Conservation (phyloP, 2,329 filamentous ascomycete species). For the Diaporthe sp. region DNA sequence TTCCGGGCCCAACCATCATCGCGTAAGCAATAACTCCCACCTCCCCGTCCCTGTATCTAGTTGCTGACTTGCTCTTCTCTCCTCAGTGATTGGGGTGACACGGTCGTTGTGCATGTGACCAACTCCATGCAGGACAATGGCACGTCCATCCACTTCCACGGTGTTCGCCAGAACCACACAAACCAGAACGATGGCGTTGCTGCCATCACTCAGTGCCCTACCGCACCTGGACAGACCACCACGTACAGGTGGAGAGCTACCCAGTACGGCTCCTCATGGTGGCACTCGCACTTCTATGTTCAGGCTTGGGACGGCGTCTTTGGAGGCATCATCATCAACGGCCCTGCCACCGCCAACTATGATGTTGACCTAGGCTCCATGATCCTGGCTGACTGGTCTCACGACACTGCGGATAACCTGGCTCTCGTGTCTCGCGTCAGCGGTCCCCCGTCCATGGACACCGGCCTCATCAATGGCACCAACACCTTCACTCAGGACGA, state of each 20-base stretch:
- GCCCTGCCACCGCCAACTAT: conserved; percentile 70
- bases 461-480: conserved; percentile 61
- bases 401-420: conserved; percentile 57
- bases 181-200: conserved; percentile 55
- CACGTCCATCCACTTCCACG: conserved; percentile 58
- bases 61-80: conserved; percentile 48
- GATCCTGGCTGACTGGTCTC: conserved; percentile 71
- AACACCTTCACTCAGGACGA: conserved; percentile 53
- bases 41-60: conserved; percentile 49
- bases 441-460: conserved; percentile 56
- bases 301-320: conserved; percentile 67
- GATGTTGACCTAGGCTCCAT: conserved; percentile 74
- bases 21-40: conserved; percentile 51
- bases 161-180: conserved; percentile 53
- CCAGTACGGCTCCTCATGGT: conserved; percentile 69
- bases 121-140: conserved; percentile 55
- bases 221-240: conserved; percentile 62
- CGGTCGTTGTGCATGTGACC: conserved; percentile 51
- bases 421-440: conserved; percentile 46
- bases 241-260: conserved; percentile 71
- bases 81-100: conserved; percentile 54
- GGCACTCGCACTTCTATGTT: conserved; percentile 71
- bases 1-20: conserved; percentile 38
- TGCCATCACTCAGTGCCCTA: conserved; percentile 62
- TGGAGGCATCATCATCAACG: conserved; percentile 73